Evolutionary conservation across 2,329 filamentous ascomycete genomes (phyloP).

Genomic region (Fusarium cyanostomum): DNA sequence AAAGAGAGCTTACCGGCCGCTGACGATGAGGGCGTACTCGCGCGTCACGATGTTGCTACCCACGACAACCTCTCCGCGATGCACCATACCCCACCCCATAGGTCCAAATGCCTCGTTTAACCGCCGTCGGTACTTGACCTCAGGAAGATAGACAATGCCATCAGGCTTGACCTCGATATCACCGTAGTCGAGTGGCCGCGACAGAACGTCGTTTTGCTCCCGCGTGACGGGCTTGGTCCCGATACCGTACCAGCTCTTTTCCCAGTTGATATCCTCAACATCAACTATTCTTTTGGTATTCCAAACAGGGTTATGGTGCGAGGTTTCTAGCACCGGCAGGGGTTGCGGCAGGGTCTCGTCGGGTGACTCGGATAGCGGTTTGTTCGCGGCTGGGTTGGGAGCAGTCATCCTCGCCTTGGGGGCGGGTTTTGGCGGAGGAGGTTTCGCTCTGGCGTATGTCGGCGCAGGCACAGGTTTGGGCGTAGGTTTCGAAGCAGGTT

Average conservation of each 20-base stretch:
- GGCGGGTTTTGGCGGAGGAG: neutral
- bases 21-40: conserved; percentile 90
- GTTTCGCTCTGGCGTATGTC: conserved; percentile 3
- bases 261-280: conserved; percentile 72
- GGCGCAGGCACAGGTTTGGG: neutral
- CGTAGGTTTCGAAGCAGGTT: neutral
- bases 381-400: neutral
- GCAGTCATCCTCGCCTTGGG: neutral
- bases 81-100: conserved; percentile 94
- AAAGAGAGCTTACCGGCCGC: conserved; percentile 75
- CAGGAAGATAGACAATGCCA: conserved; percentile 93
- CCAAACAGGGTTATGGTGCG: too few species aligned
- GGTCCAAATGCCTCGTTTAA: conserved; percentile 92
- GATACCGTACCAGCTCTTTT: conserved; percentile 83
- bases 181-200: conserved; percentile 70
- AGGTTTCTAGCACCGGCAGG: too few species aligned
- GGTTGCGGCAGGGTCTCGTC: conserved; percentile 3
- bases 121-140: conserved; percentile 96
- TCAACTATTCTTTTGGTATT: neutral
- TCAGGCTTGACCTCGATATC: conserved; percentile 98
- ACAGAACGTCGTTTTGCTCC: conserved; percentile 74
- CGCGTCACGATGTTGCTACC: conserved; percentile 84
- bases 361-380: neutral
- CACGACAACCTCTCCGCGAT: conserved; percentile 84
- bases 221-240: conserved; percentile 74